A percentile compares a stretch with the other conserved stretches of the same genome.
Conservation (phyloP, 371 early-diverging fungal species). For the Actinomortierella wolfii region DNA sequence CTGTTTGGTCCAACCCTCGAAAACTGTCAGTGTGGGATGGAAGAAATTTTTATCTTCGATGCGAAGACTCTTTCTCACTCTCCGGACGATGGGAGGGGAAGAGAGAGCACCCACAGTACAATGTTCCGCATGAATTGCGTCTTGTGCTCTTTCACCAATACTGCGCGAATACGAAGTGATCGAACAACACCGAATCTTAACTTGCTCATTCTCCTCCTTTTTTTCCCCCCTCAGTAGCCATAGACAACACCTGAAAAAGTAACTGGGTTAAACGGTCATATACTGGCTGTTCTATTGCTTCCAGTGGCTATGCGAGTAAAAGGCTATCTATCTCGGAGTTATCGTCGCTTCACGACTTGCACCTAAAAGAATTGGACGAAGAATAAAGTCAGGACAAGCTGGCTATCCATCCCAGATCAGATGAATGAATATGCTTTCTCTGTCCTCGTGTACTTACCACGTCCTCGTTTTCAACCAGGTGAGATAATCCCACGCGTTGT, state of each 20-base stretch:
- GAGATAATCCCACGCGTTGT: conserved; percentile 95
- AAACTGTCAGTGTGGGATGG: neutral
- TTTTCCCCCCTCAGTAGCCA: too few species aligned
- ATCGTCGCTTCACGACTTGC: conserved; percentile 16
- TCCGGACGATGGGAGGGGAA: too few species aligned
- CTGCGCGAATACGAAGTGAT: too few species aligned
- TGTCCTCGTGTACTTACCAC: conserved; percentile 90
- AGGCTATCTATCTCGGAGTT: neutral
- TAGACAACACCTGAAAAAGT: conserved; percentile 1
- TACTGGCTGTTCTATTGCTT: neutral
- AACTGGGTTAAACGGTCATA: neutral
- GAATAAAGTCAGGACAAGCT: neutral
- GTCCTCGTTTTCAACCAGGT: conserved; percentile 96
- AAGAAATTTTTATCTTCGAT: neutral
- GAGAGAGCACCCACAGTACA: too few species aligned
- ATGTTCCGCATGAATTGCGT: too few species aligned
- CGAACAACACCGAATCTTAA: too few species aligned
- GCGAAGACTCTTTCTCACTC: neutral
- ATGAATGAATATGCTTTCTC: too few species aligned
- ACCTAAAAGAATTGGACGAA: conserved; percentile 1
- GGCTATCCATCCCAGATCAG: too few species aligned
- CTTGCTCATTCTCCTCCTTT: too few species aligned
- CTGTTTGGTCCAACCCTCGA: neutral
- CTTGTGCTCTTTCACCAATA: too few species aligned
- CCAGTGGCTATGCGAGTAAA: too few species aligned